A percentile compares a stretch with the other conserved stretches of the same genome.
phyloP scores from a whole-genome alignment of 2,329 filamentous ascomycete genomes.

The Magnaporthiopsis poae region DNA sequence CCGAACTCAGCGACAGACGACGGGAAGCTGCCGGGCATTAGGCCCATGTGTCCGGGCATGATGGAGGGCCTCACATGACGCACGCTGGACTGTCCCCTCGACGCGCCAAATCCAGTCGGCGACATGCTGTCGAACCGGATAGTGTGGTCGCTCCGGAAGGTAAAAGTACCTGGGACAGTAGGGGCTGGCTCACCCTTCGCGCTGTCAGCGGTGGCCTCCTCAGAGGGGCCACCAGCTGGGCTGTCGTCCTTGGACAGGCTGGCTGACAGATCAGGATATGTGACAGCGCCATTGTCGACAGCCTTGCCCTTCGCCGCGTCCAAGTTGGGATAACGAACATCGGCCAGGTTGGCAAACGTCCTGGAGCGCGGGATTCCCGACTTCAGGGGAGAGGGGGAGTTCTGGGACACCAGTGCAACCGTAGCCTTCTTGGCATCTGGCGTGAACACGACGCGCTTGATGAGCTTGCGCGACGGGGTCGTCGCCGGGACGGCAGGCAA shows the following conservation, averaged over 20 bases:
- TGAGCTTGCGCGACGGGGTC: constrained; percentile 56
- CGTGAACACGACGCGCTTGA: constrained; percentile 73
- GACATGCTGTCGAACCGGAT: constrained; percentile 45
- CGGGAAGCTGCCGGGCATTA: constrained; percentile 50
- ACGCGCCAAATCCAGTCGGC: constrained; percentile 44
- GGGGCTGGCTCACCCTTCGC: constrained; percentile 18
- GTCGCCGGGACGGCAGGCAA: constrained; percentile 45
- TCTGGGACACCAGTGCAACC: constrained; percentile 24
- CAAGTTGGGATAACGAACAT: constrained; percentile 23
- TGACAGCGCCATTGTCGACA: constrained; percentile 25
- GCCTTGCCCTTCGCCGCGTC: constrained; percentile 21
- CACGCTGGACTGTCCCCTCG: constrained; percentile 49
- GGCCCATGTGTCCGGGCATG: constrained; percentile 23
- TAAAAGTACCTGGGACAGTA: constrained; percentile 48
- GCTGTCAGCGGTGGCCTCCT: constrained; percentile 10
- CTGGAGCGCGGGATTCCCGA: constrained; percentile 34
- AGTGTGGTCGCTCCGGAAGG: constrained; percentile 56
- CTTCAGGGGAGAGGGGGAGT: constrained; percentile 49
- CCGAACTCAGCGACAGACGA: constrained; percentile 10
- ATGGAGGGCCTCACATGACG: constrained; percentile 49
- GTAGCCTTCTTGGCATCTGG: constrained; percentile 51
- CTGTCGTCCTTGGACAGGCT: not conserved
- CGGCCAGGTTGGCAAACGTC: constrained; percentile 22
- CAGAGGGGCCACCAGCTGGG: constrained; percentile 10
- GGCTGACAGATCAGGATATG: constrained; percentile 44